These are phyloP conservation scores for Aspergillus novoparasiticus DNA, from an alignment of 2,329 filamentous ascomycete genomes.

Conservation along the genomic window DNA sequence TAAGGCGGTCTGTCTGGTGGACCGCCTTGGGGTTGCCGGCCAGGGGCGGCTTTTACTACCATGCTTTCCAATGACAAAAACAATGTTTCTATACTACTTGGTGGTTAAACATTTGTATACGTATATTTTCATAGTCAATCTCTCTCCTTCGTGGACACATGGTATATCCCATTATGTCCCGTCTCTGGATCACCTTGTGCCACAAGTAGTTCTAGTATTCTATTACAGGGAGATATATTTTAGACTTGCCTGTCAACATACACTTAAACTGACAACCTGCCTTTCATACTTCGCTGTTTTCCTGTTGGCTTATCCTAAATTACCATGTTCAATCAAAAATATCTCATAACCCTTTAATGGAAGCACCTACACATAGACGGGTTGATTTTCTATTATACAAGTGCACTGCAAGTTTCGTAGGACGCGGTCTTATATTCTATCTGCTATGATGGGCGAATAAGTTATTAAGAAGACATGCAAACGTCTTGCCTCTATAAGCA, in stretches of 20 bases:
- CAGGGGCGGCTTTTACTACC: not conserved
- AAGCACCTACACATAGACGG: not conserved
- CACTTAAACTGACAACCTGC: too few relatives aligned
- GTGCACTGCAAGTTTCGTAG: not conserved
- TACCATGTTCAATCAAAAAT: too few relatives aligned
- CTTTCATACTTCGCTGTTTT: too few relatives aligned
- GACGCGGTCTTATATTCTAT: not conserved
- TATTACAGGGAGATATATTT: not conserved
- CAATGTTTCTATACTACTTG: too few relatives aligned
- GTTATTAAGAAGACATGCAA: not conserved
- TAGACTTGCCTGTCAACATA: not conserved
- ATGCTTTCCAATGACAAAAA: too few relatives aligned
- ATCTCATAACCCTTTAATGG: too few relatives aligned
- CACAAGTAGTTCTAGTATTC: too few relatives aligned
- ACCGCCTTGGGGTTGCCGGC: not conserved
- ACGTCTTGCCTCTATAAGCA: not conserved
- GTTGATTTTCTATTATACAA: not conserved
- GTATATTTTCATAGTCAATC: too few relatives aligned
- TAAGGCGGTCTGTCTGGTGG: conserved; percentile 9
- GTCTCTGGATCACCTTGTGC: not conserved
- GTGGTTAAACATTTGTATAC: too few relatives aligned
- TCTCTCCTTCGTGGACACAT: not conserved
- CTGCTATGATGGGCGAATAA: not conserved
- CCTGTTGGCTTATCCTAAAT: too few relatives aligned
- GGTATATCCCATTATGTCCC: not conserved